Evolutionary conservation across 768 basidiomycete genomes (phyloP), one percentile per base, ranked within the genome.

Genomic region (Agaricus blazei): DNA sequence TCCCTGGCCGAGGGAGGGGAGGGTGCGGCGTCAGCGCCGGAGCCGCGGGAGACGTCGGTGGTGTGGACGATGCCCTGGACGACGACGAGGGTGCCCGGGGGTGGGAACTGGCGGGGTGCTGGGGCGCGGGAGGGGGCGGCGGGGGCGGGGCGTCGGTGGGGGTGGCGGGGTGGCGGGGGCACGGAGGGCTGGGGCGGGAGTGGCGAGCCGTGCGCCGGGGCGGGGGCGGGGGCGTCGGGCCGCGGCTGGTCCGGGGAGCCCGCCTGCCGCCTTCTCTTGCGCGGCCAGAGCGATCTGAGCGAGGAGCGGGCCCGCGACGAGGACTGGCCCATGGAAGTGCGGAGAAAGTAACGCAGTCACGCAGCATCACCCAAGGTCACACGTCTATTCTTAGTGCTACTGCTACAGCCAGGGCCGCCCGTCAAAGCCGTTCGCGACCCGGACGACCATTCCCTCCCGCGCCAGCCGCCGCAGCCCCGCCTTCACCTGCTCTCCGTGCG

Each of bases 11-110:
- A 34, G 11, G 34, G 11, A 34, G 34, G 11, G 2, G 34, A 11
- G 11, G 34, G 11, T 34, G 34, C 34, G 11, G 54, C 23, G 42
- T n/a, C 8, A 29, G 45, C 27, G 46, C 4, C 40, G 52, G 19
- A 9, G 19, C 43, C 54, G 23, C 76, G 73, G 1, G 83, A 75
- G 27, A 80, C 77, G 67, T 89, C 87, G 3, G 85, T 84, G 0
- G 88, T 89, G 59, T 90, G 87, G 0, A 90, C 88, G 40, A 90
- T 87, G 48, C 88, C 88, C 68, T 91, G 88, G 0, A 91, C 88
- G 36, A 91, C 87, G 26, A 91, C 88, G 3, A 91, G 76, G 2
- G 88, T 89, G 12, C 88, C 87, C 0, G 87, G 83, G 0, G 87
- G 83, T 36, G 87, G 86, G 64, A 88, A 88, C 52, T 77, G 76